phyloP scores from a whole-genome alignment of 2,329 filamentous ascomycete species.

The Arachnopeziza araneosa region DNA sequence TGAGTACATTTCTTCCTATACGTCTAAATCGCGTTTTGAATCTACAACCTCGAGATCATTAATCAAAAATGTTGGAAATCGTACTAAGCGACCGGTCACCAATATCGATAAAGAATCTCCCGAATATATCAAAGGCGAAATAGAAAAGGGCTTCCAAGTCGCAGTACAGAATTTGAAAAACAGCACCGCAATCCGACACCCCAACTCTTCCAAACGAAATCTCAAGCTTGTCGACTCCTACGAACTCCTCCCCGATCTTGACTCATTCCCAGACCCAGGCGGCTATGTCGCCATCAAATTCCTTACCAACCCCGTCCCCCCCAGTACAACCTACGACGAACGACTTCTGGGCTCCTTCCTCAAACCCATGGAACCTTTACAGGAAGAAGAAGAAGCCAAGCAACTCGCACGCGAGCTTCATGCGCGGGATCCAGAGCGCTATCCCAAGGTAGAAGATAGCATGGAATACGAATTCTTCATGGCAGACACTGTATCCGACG shows the following conservation, averaged over 20 bases:
- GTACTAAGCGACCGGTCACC: conserved; percentile 40
- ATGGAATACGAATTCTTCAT: conserved; percentile 66
- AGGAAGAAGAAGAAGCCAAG: conserved; percentile 46
- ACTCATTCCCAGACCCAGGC: conserved; percentile 64
- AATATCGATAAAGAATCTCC: conserved; percentile 52
- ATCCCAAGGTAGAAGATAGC: conserved; percentile 50
- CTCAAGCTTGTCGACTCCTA: conserved; percentile 54
- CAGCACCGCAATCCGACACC: conserved; percentile 49
- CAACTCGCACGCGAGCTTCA: conserved; percentile 47
- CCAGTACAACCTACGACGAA: conserved; percentile 48
- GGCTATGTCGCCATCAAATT: conserved; percentile 68
- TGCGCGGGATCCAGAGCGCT: conserved; percentile 50
- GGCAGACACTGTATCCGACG: conserved; percentile 42
- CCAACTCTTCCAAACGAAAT: conserved; percentile 41
- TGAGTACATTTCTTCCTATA: conserved; percentile 77
- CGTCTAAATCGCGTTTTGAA: conserved; percentile 43
- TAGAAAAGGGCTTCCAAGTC: conserved; percentile 53
- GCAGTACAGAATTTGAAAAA: conserved; percentile 51
- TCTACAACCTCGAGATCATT: conserved; percentile 49
- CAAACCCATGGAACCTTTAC: conserved; percentile 51
- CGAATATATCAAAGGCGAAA: conserved; percentile 63
- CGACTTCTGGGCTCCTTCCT: conserved; percentile 58
- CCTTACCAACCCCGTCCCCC: conserved; percentile 55
- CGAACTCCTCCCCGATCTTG: conserved; percentile 59
- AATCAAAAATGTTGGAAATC: conserved; percentile 34